phyloP scores from a whole-genome alignment of 352 stramenopile species.

The Globisporangium okanoganense region DNA sequence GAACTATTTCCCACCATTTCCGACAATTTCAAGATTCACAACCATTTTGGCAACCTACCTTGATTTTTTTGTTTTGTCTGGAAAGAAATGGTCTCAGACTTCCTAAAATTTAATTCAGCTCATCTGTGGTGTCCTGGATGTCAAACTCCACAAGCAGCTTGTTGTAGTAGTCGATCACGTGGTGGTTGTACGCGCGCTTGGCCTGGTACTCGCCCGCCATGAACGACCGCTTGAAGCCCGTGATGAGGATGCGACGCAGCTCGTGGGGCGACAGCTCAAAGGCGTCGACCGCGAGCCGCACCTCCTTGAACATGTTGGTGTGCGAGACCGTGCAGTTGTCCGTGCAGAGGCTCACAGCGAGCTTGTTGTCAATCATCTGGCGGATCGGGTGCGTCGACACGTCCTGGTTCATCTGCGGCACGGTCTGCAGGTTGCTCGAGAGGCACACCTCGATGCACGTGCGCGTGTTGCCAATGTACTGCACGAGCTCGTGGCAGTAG shows the following conservation, averaged over 20 bases:
- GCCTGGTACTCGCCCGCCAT: slow-evolving; percentile 71
- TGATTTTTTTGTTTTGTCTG: not conserved
- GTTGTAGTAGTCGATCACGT: slow-evolving; percentile 87
- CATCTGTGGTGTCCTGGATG: slow-evolving; percentile 32
- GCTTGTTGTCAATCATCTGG: slow-evolving; percentile 79
- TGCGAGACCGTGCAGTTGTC: slow-evolving; percentile 88
- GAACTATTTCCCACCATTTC: not conserved
- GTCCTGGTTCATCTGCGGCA: slow-evolving; percentile 72
- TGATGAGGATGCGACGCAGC: slow-evolving; percentile 72
- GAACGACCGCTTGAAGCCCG: slow-evolving; percentile 86
- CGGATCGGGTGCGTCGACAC: slow-evolving; percentile 66
- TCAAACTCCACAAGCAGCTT: slow-evolving; percentile 63
- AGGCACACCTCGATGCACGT: slow-evolving; percentile 87
- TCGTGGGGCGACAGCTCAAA: slow-evolving; percentile 71
- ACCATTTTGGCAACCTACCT: not conserved
- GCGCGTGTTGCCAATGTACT: slow-evolving; percentile 77
- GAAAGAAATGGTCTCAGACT: too few relatives aligned
- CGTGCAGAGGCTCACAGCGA: slow-evolving; percentile 81
- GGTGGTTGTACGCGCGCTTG: slow-evolving; percentile 82
- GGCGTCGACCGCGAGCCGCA: slow-evolving; percentile 77
- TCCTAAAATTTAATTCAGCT: not conserved
- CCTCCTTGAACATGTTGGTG: slow-evolving; percentile 80
- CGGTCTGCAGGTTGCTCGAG: slow-evolving; percentile 86
- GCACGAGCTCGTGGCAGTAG: slow-evolving; percentile 81
- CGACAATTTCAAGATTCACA: not conserved